phyloP scores from a whole-genome alignment of 257 asterid species.

The Haberlea rhodopensis region DNA sequence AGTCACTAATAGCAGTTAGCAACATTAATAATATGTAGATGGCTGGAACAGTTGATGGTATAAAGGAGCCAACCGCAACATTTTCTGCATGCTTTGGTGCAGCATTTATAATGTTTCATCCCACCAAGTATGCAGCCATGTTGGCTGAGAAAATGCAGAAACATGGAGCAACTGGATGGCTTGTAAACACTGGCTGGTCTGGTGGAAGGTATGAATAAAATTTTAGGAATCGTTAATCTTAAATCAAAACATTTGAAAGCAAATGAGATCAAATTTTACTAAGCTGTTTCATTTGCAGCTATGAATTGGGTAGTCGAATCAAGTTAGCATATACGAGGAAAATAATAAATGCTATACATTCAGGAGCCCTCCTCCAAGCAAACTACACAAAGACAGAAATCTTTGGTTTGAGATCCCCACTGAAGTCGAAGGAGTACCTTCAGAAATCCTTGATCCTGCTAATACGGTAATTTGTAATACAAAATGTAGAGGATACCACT shows the following conservation, averaged over 20 bases:
- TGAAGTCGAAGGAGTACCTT: conserved; percentile 71
- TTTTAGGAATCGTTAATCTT: background rate
- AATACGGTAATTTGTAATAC: conserved; percentile 58
- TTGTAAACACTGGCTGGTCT: conserved; percentile 94
- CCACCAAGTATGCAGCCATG: conserved; percentile 89
- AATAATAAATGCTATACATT: conserved; percentile 85
- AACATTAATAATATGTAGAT: conserved; percentile 40
- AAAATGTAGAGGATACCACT: background rate
- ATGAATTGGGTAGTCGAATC: conserved; percentile 77
- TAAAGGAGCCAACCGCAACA: conserved; percentile 91
- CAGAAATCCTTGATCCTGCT: conserved; percentile 72
- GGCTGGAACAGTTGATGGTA: conserved; percentile 97
- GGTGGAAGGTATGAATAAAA: conserved; percentile 67
- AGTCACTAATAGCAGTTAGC: background rate
- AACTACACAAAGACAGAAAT: conserved; percentile 64
- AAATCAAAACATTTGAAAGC: background rate
- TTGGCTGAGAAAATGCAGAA: conserved; percentile 78
- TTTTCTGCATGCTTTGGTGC: conserved; percentile 98
- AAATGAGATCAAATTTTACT: background rate
- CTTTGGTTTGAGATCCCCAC: conserved; percentile 79
- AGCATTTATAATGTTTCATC: conserved; percentile 92
- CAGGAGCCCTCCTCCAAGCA: conserved; percentile 58
- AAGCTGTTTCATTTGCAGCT: conserved; percentile 39
- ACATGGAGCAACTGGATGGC: conserved; percentile 94
- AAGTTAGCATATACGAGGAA: conserved; percentile 85